phyloP scores from a whole-genome alignment of 2,329 filamentous ascomycete species.

The Xylariaceae sp. region DNA sequence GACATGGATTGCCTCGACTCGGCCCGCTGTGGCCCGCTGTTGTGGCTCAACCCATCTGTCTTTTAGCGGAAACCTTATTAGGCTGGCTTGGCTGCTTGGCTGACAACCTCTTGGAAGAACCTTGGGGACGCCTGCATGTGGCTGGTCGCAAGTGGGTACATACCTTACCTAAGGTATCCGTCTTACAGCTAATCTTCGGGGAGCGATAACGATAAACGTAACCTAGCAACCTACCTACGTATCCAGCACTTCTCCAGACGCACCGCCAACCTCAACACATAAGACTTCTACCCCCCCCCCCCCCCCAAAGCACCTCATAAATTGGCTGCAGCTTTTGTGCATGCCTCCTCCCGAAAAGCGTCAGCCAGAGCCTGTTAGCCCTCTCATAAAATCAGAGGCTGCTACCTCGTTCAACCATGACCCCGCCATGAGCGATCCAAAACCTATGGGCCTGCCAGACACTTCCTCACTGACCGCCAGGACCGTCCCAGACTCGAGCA shows the following conservation, averaged over 20 bases:
- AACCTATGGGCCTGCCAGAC: conserved; percentile 25
- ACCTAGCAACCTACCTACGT: not conserved
- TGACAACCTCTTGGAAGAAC: too few relatives aligned
- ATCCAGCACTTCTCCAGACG: not conserved
- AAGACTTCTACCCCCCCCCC: not conserved
- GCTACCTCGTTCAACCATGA: conserved; percentile 31
- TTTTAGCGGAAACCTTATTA: too few relatives aligned
- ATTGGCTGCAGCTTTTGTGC: conserved; percentile 23
- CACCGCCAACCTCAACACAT: conserved; percentile 10
- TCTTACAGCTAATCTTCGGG: conserved; percentile 16
- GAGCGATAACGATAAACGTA: conserved; percentile 28
- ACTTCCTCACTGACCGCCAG: conserved; percentile 19
- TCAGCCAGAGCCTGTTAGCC: conserved; percentile 24
- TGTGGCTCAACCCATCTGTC: too few relatives aligned
- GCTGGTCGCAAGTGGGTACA: not conserved
- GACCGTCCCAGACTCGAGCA: conserved; percentile 13
- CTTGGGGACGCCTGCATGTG: conserved; percentile 1
- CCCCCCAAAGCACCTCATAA: not conserved
- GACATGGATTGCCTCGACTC: too few relatives aligned
- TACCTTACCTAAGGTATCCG: conserved; percentile 2
- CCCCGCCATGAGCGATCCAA: conserved; percentile 36
- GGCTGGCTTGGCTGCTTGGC: too few relatives aligned
- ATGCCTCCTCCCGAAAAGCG: conserved; percentile 36
- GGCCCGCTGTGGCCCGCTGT: too few relatives aligned
- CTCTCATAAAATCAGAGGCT: conserved; percentile 24